Percentiles rank a stretch among this genome's conserved stretches.
Conservation (phyloP, 768 basidiomycete species). For the Pleurotus cornucopiae region DNA sequence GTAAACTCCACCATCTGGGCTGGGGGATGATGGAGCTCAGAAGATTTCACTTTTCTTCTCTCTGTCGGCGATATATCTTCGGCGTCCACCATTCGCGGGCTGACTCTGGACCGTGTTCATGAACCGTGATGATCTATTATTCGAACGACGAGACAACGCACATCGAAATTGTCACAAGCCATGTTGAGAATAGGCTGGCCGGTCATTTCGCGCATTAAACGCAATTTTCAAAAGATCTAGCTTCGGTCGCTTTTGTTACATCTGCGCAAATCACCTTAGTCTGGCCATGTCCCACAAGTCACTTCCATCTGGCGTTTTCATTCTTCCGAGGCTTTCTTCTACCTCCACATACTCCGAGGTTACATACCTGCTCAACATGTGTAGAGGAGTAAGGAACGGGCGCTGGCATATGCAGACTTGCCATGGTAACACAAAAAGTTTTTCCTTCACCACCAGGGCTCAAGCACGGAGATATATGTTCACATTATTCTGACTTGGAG, state of each 20-base stretch:
- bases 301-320: background rate
- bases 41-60: background rate
- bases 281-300: no score
- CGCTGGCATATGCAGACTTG: constrained; percentile 2
- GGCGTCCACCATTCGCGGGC: background rate
- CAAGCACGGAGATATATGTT: background rate
- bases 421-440: background rate
- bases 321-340: background rate
- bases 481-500: background rate
- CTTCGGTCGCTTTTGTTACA: no score
- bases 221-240: no score
- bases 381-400: background rate
- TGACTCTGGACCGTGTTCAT: background rate
- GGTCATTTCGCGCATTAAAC: no score
- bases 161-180: background rate
- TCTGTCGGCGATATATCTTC: background rate
- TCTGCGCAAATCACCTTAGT: no score
- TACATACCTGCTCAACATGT: no score
- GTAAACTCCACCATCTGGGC: background rate
- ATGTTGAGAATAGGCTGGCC: no score
- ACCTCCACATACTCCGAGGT: background rate
- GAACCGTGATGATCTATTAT: no score
- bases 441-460: background rate
- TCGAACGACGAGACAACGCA: background rate
- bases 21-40: no score